Conservation (phyloP, 169 alveolate genomes). For the Neospora caninum region DNA sequence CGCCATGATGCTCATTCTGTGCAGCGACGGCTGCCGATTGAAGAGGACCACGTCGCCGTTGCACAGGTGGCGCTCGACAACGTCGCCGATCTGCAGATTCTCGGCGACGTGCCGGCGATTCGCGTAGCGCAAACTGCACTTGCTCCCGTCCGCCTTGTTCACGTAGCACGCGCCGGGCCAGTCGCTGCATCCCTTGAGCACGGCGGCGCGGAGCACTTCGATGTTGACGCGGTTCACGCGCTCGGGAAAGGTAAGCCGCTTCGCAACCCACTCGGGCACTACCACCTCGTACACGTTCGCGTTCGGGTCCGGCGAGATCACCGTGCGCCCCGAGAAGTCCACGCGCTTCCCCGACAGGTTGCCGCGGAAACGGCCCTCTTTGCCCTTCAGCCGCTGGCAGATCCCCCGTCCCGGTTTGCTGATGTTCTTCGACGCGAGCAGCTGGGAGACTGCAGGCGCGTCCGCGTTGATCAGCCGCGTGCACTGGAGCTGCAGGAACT, state of each 20-base stretch:
- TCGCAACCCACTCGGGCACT: constrained; percentile 97
- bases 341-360: constrained; percentile 98
- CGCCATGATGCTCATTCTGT: constrained; percentile 97
- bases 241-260: constrained; percentile 96
- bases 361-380: constrained; percentile 99
- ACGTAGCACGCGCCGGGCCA: constrained; percentile 98
- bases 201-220: constrained; percentile 86
- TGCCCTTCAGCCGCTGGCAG: constrained; percentile 89
- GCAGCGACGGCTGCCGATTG: constrained; percentile 98
- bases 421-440: constrained; percentile 49
- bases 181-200: constrained; percentile 91
- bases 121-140: constrained; percentile 85
- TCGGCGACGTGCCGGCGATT: constrained; percentile 85
- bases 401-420: constrained; percentile 85
- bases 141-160: constrained; percentile 80
- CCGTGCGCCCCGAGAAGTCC: constrained; percentile 99
- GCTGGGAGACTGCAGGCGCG: constrained; percentile 62
- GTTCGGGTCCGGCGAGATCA: constrained; percentile 99
- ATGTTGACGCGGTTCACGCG: constrained; percentile 91
- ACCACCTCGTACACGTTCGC: constrained; percentile 96
- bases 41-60: constrained; percentile 98
- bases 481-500: constrained; percentile 62
- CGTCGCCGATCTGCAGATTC: constrained; percentile 92
- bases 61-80: constrained; percentile 97
- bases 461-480: constrained; percentile 65